A percentile compares a stretch with the other conserved stretches of the same genome.
phyloP scores from a whole-genome alignment of 345 rosid species.

The Lepidium didymum region DNA sequence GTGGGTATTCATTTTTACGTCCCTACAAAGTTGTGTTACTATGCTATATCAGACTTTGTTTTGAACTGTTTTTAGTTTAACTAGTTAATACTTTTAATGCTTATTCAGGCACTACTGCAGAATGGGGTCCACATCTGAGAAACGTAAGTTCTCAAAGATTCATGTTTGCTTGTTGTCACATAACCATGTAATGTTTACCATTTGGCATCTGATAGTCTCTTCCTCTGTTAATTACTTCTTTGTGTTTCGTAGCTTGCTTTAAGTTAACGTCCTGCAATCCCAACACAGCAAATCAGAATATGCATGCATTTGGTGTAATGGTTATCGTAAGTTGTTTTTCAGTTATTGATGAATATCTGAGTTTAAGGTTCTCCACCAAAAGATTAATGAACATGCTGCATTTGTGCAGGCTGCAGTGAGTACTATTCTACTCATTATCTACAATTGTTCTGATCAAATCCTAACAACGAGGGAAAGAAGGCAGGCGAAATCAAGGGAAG shows the following conservation, averaged over 20 bases:
- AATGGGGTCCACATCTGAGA: constrained; percentile 71
- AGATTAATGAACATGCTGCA: background rate
- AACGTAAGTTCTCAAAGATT: constrained; percentile 36
- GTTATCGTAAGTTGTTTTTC: constrained; percentile 54
- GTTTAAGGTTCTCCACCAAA: background rate
- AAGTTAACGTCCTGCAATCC: constrained; percentile 69
- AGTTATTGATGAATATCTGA: background rate
- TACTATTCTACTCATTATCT: constrained; percentile 71
- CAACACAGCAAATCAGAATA: constrained; percentile 60
- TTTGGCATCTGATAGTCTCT: background rate
- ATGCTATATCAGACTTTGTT: background rate
- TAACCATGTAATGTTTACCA: background rate
- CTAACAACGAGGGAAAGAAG: constrained; percentile 67
- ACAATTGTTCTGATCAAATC: constrained; percentile 90
- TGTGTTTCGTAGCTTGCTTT: constrained; percentile 64
- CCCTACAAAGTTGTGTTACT: constrained; percentile 7
- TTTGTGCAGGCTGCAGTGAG: constrained; percentile 59
- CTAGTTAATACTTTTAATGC: background rate
- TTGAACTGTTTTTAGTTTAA: background rate
- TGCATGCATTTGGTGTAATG: constrained; percentile 77
- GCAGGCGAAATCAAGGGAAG: constrained; percentile 73
- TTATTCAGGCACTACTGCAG: constrained; percentile 72
- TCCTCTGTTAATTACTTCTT: constrained; percentile 3
- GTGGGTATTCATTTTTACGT: constrained; percentile 43
- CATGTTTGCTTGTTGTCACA: background rate